Base-by-base conservation (phyloP, 768 basidiomycete genomes). In the Favolaschia claudopus region DNA sequence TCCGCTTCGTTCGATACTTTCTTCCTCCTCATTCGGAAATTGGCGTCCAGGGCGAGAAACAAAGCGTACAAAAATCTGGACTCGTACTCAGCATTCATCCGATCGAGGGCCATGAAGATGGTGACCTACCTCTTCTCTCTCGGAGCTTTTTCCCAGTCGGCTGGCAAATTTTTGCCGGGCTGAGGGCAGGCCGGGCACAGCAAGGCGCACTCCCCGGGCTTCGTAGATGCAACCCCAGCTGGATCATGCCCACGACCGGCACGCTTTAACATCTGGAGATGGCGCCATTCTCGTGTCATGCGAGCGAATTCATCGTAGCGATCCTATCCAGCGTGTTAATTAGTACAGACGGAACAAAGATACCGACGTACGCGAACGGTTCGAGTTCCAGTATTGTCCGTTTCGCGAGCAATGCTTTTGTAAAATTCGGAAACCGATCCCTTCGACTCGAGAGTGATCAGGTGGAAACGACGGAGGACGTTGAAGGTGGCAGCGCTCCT, bases 161-260 rank as follows among this genome's bases (percentile, higher is more conserved):
- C 17, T 6, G 64, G 62, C 2, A 72, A 31, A 39, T 74, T 74
- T 6, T 71, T 55, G 0, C 64, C 68, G 0, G 66, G 69, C 15
- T 72, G 70, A 4, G 69, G 72, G 47, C 73, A 75, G 5, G 68
- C 58, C 0, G 69, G 62, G 19, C 74, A 72, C 12, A 69, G 65
- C 1, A 71, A 25, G 0, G 58, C 63, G 7, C 66, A 52, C 17
- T 63, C 48, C 2, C 67, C 68, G 1, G 44, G 28, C 3, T 34
- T 19, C 17, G 31, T 55, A 9, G 17, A 34, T 12, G 32, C 38
- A 7, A 48, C 17, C 4, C 55, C 55, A 1, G 19, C 4, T 7
- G 36, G 36, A 9, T 27, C 34, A 39, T 67, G 53, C 0, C 43
- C 49, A 5, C 62, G 66, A 0, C 63, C 63, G 5, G 37, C 34